Conservation (phyloP, 169 alveolate genomes). For the Plasmodium knowlesi region DNA sequence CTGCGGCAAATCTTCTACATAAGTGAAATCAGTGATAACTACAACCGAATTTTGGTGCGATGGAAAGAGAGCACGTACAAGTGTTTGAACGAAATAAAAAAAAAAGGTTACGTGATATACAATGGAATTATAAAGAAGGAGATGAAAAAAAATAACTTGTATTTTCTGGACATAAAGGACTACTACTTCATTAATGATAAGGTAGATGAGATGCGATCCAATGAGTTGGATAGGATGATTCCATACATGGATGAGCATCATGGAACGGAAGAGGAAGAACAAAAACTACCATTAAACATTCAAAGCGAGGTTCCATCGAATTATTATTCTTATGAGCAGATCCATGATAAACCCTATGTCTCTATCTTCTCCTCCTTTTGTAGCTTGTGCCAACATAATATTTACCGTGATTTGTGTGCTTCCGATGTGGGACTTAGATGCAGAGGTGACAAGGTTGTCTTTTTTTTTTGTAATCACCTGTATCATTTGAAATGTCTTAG, state of each 20-base stretch:
- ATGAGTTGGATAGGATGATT: not conserved
- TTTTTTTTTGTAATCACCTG: slow-evolving; percentile 66
- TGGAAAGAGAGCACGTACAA: slow-evolving; percentile 12
- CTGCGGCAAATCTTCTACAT: slow-evolving; percentile 20
- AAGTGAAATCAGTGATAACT: slow-evolving; percentile 21
- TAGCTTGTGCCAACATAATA: slow-evolving; percentile 17
- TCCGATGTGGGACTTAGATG: not conserved
- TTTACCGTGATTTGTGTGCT: not conserved
- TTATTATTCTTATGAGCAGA: slow-evolving; percentile 16
- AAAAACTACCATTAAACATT: not conserved
- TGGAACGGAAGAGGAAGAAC: not conserved
- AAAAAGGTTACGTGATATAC: slow-evolving; percentile 46
- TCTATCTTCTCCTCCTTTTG: slow-evolving; percentile 57
- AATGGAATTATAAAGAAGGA: slow-evolving; percentile 46
- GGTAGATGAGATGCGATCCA: not conserved
- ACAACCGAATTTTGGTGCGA: slow-evolving; percentile 5
- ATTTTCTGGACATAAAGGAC: slow-evolving; percentile 36
- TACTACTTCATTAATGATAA: slow-evolving; percentile 24
- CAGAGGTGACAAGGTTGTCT: slow-evolving; percentile 16
- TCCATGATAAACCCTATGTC: slow-evolving; percentile 6
- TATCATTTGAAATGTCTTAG: slow-evolving; percentile 50
- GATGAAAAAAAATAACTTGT: slow-evolving; percentile 21
- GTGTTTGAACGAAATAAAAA: slow-evolving; percentile 4
- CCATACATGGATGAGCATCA: not conserved
- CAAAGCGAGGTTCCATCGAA: slow-evolving; percentile 18